Percentiles rank a stretch among this genome's conserved stretches.
phyloP scores from a whole-genome alignment of 139 green algal genomes.

The Tetratostichococcus sp. region DNA sequence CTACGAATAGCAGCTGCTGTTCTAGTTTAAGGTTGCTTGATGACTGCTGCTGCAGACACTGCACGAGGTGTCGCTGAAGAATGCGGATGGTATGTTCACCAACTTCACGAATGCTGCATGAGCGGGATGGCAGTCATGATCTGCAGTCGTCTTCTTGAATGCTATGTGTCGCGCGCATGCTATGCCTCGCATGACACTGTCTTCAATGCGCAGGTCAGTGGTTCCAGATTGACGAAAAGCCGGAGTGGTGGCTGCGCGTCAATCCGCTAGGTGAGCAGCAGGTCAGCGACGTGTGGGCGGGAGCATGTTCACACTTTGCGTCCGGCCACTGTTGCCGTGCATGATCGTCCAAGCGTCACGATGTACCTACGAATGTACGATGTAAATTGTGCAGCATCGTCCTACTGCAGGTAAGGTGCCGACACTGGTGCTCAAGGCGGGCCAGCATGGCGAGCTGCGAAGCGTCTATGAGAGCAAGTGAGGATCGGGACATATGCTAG shows the following conservation, averaged over 20 bases:
- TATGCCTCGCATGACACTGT: too few species aligned
- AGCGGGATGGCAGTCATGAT: too few species aligned
- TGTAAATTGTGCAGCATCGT: too few species aligned
- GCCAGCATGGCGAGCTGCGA: neutral
- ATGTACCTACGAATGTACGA: too few species aligned
- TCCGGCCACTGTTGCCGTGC: too few species aligned
- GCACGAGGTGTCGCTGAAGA: slow-evolving; percentile 8
- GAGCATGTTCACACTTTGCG: too few species aligned
- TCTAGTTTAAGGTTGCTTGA: too few species aligned
- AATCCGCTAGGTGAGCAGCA: slow-evolving; percentile 15
- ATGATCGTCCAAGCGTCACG: too few species aligned
- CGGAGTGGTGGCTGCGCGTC: slow-evolving; percentile 18
- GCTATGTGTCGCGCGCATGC: neutral
- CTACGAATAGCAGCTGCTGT: too few species aligned
- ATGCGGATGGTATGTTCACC: neutral
- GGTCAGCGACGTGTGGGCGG: too few species aligned
- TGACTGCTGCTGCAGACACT: neutral
- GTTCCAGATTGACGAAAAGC: slow-evolving; percentile 13
- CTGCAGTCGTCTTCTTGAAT: neutral
- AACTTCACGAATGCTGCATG: too few species aligned
- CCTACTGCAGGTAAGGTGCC: slow-evolving; percentile 10
- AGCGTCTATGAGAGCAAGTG: slow-evolving; percentile 15
- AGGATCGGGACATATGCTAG: too few species aligned
- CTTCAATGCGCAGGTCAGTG: neutral
- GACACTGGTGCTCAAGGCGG: slow-evolving; percentile 1